These are phyloP conservation scores for Monosporascus sp. DNA, from an alignment of 2,329 filamentous ascomycete species.

Conservation along the genomic window DNA sequence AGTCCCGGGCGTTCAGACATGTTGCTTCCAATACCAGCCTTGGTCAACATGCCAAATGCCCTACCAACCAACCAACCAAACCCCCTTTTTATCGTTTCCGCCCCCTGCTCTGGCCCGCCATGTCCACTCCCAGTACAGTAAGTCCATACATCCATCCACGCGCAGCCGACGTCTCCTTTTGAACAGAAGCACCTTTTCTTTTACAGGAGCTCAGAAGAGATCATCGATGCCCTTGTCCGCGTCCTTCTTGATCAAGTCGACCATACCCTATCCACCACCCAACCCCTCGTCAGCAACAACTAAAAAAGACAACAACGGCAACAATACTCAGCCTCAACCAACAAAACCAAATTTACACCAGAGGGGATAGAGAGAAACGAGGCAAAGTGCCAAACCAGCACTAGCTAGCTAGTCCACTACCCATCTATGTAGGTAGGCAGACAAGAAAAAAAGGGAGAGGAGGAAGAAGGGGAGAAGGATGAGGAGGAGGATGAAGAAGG, in stretches of 20 bases:
- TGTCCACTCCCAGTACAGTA: too few species aligned
- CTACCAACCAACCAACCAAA: too few species aligned
- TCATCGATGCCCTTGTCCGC: constrained; percentile 89
- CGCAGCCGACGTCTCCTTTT: neutral
- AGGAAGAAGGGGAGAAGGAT: neutral
- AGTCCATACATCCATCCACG: too few species aligned
- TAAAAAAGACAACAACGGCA: neutral
- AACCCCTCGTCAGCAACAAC: constrained; percentile 15
- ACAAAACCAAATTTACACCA: neutral
- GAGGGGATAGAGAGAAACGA: neutral
- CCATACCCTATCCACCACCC: constrained; percentile 70
- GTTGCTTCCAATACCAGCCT: too few species aligned
- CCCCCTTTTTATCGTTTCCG: too few species aligned
- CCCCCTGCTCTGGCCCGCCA: too few species aligned
- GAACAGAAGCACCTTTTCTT: neutral
- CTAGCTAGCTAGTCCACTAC: too few species aligned
- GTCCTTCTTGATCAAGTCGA: constrained; percentile 88
- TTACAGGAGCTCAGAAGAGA: constrained; percentile 52
- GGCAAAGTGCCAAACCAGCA: too few species aligned
- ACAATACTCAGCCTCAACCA: neutral
- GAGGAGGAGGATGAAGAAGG: neutral
- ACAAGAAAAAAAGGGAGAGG: neutral
- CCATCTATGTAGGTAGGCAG: neutral
- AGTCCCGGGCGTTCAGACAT: too few species aligned
- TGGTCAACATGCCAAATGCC: too few species aligned